phyloP scores from a whole-genome alignment of 768 basidiomycete species.

The Lentinula sp. region DNA sequence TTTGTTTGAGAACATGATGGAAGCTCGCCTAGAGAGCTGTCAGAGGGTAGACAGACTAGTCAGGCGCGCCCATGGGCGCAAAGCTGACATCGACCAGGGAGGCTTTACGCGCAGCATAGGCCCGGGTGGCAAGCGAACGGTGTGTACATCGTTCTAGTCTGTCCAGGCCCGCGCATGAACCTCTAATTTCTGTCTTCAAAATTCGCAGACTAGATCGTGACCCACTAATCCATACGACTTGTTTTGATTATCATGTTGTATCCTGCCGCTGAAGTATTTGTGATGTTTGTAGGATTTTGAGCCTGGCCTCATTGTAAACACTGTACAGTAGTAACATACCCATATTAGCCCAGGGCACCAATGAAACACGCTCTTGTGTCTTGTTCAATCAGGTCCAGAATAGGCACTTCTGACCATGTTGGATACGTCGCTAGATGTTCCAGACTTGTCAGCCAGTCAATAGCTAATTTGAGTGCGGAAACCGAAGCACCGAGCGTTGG shows the following conservation, averaged over 20 bases:
- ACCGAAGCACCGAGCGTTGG: background rate
- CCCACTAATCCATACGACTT: background rate
- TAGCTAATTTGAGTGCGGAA: background rate
- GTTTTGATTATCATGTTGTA: background rate
- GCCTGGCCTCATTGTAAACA: background rate
- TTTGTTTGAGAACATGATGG: conserved; percentile 68
- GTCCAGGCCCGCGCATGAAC: background rate
- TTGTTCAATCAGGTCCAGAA: background rate
- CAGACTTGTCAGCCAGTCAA: background rate
- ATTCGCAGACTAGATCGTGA: background rate
- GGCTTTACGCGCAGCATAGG: background rate
- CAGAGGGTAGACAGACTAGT: conserved; percentile 58
- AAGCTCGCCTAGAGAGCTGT: conserved; percentile 72
- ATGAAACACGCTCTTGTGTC: background rate
- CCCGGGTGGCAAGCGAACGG: background rate
- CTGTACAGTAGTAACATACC: background rate
- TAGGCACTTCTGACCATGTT: no score
- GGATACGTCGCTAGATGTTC: background rate
- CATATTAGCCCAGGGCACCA: background rate
- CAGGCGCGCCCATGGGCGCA: conserved; percentile 31
- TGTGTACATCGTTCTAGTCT: conserved; percentile 1
- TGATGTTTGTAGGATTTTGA: background rate
- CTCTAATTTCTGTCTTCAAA: background rate
- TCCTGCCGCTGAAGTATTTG: background rate
- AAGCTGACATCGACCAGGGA: conserved; percentile 12